Evolutionary conservation across 1,139 yeast genomes (phyloP).

Genomic region (Wickerhamomyces sp.): DNA sequence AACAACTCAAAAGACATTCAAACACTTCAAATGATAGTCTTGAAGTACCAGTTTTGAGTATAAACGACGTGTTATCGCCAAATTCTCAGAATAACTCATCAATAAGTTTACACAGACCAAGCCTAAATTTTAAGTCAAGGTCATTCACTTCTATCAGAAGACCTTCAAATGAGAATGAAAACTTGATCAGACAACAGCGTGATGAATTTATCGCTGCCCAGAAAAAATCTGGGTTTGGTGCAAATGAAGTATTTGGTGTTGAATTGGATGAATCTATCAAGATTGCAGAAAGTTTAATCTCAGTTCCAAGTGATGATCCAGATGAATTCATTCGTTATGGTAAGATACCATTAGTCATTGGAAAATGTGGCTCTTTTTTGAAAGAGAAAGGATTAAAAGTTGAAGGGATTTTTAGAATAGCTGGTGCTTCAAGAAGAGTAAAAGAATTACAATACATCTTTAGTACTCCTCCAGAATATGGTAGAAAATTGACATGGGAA

Average conservation of each 20-base stretch:
- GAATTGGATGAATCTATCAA: slow-evolving; percentile 65
- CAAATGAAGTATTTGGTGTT: slow-evolving; percentile 71
- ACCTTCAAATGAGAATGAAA: slow-evolving; percentile 24
- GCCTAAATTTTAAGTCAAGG: slow-evolving; percentile 44
- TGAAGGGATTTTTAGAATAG: slow-evolving; percentile 91
- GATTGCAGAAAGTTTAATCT: slow-evolving; percentile 72
- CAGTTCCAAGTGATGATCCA: slow-evolving; percentile 48
- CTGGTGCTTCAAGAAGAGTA: slow-evolving; percentile 86
- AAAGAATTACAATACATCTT: slow-evolving; percentile 81
- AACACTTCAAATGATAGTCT: slow-evolving; percentile 18
- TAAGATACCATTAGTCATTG: slow-evolving; percentile 83
- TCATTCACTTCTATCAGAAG: slow-evolving; percentile 46
- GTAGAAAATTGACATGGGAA: slow-evolving; percentile 84
- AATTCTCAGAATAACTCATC: slow-evolving; percentile 9
- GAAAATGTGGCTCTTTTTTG: slow-evolving; percentile 85
- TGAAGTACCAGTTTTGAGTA: slow-evolving; percentile 4
- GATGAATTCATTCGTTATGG: slow-evolving; percentile 69
- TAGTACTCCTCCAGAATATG: slow-evolving; percentile 85
- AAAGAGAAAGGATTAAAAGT: slow-evolving; percentile 72
- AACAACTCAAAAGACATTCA: slow-evolving; percentile 21
- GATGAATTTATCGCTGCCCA: slow-evolving; percentile 43
- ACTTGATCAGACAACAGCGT: slow-evolving; percentile 45
- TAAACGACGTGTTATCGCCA: slow-evolving; percentile 14
- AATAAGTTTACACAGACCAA: slow-evolving; percentile 31
- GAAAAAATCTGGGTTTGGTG: slow-evolving; percentile 28